A percentile compares a stretch with the other conserved stretches of the same genome.
Evolutionary conservation across 768 basidiomycete genomes (phyloP).

Genomic region (Hortiboletus flavorubellus): DNA sequence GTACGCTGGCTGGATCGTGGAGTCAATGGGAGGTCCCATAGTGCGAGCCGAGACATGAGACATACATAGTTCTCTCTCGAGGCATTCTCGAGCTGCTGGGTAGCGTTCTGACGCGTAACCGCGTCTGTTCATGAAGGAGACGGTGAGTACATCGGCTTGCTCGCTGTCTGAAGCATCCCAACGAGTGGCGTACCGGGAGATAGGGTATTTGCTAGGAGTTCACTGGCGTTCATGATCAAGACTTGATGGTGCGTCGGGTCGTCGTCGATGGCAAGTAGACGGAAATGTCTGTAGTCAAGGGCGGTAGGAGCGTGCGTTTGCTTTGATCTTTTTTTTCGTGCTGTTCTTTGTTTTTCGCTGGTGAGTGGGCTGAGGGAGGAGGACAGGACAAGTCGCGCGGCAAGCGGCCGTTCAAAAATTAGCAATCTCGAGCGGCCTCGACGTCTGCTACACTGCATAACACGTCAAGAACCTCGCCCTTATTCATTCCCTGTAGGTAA

Average conservation of each 20-base stretch:
- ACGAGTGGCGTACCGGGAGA: constrained; percentile 67
- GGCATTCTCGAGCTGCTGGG: constrained; percentile 83
- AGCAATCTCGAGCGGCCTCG: constrained; percentile 6
- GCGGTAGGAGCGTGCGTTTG: constrained; percentile 11
- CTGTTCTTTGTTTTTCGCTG: not conserved
- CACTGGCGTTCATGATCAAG: constrained; percentile 80
- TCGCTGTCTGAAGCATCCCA: constrained; percentile 28
- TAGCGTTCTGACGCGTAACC: constrained; percentile 87
- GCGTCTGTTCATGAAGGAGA: constrained; percentile 55
- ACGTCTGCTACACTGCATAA: constrained; percentile 4
- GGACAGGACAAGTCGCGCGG: constrained; percentile 26
- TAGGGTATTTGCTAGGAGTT: constrained; percentile 89
- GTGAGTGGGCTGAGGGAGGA: constrained; percentile 25
- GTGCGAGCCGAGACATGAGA: constrained; percentile 34
- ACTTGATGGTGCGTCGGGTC: constrained; percentile 19
- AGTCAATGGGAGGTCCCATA: constrained; percentile 7
- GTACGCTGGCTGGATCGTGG: constrained; percentile 72
- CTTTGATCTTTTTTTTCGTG: constrained; percentile 11
- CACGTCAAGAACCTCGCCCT: constrained; percentile 15
- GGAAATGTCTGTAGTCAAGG: constrained; percentile 14
- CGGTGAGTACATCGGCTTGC: constrained; percentile 30
- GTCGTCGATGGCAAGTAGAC: constrained; percentile 21
- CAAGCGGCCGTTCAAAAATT: constrained; percentile 36
- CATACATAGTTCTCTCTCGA: constrained; percentile 88
- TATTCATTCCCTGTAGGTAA: constrained; percentile 13